phyloP scores from a whole-genome alignment of 345 rosid species.

The Hibiscus syriacus region DNA sequence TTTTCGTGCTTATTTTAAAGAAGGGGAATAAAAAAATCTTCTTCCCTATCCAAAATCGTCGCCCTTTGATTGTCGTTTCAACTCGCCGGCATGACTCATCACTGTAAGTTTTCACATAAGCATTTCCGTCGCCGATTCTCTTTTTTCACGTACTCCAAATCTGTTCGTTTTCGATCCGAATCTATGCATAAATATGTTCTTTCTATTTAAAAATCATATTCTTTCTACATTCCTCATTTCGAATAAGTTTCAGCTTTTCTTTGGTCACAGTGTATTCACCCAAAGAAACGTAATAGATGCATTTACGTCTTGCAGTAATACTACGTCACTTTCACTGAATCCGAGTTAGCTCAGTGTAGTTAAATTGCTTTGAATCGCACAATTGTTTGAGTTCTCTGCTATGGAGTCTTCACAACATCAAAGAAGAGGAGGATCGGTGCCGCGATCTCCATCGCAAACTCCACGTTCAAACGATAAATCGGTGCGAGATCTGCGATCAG shows the following conservation, averaged over 20 bases:
- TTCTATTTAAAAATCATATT: no score
- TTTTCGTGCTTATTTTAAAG: conserved; percentile 1
- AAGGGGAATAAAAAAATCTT: conserved; percentile 1
- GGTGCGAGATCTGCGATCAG: conserved; percentile 74
- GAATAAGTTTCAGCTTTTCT: background rate
- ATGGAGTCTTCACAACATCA: conserved; percentile 57
- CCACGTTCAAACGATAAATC: conserved; percentile 85
- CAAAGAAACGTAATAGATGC: background rate
- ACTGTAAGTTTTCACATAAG: conserved; percentile 11
- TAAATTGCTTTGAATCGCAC: conserved; percentile 11
- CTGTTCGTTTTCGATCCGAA: conserved; percentile 4
- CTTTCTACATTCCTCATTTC: no score
- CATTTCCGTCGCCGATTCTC: conserved; percentile 1
- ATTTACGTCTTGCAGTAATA: background rate
- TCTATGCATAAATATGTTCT: no score
- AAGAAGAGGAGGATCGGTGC: conserved; percentile 61
- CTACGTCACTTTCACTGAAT: conserved; percentile 18
- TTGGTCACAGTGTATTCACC: background rate
- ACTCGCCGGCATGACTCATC: conserved; percentile 18
- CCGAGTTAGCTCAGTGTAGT: conserved; percentile 19
- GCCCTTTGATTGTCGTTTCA: conserved; percentile 18
- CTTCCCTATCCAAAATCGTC: conserved; percentile 7
- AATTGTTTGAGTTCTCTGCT: conserved; percentile 12
- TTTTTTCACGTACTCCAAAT: background rate
- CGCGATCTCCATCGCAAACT: conserved; percentile 81